A percentile compares a stretch with the other conserved stretches of the same genome.
These are phyloP conservation scores for Linum trigynum DNA, from an alignment of 345 rosid species.

Conservation along the genomic window DNA sequence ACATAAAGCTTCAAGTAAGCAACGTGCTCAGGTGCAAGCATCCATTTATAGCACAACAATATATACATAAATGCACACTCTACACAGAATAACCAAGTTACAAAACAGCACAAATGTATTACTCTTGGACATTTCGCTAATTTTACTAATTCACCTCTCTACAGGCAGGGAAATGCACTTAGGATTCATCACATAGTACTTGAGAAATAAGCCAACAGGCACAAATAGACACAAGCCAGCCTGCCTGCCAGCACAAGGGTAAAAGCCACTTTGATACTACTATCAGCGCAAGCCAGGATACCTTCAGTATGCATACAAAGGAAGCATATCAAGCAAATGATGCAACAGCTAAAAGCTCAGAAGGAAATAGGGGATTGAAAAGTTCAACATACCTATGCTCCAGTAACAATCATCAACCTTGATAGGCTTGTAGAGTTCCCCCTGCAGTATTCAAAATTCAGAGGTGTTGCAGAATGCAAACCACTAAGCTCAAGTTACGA, in stretches of 20 bases:
- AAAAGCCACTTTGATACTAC: too few species aligned
- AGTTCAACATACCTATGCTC: conserved; percentile 63
- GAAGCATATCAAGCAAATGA: too few species aligned
- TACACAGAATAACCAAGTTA: too few species aligned
- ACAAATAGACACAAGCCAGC: too few species aligned
- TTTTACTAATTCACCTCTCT: neutral
- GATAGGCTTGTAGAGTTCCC: conserved; percentile 49
- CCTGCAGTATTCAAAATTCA: conserved; percentile 32
- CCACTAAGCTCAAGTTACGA: neutral
- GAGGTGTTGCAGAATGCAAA: neutral
- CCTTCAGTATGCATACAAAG: neutral
- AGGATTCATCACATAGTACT: neutral
- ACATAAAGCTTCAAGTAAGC: neutral
- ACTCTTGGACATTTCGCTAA: neutral
- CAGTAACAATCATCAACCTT: conserved; percentile 87
- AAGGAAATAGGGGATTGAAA: neutral
- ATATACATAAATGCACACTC: too few species aligned
- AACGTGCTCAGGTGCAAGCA: neutral
- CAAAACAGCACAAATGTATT: neutral
- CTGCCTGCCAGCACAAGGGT: too few species aligned
- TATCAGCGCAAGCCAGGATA: neutral
- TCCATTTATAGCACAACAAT: too few species aligned
- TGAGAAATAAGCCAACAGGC: too few species aligned
- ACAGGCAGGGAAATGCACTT: neutral
- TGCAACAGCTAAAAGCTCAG: too few species aligned